phyloP scores from a whole-genome alignment of 495 filamentous ascomycete species.

The Neurospora cerealis region DNA sequence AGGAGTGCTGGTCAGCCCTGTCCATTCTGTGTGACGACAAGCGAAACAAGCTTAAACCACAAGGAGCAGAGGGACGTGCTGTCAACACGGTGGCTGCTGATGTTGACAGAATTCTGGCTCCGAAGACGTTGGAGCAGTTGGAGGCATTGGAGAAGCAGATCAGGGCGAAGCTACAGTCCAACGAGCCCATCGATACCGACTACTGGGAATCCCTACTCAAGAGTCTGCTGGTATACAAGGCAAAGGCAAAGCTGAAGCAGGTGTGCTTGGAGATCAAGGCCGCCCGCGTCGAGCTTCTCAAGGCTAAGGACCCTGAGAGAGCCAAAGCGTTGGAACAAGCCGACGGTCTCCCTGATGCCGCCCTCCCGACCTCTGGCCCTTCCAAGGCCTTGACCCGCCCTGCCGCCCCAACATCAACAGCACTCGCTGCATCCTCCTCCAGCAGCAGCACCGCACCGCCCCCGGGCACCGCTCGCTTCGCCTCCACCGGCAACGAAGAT shows the following conservation, averaged over 20 bases:
- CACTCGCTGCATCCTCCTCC: slow-evolving; percentile 6
- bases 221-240: slow-evolving; percentile 81
- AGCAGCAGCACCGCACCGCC: slow-evolving; percentile 36
- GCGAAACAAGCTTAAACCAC: slow-evolving; percentile 52
- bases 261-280: slow-evolving; percentile 72
- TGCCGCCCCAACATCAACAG: slow-evolving; percentile 19
- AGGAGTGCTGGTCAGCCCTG: slow-evolving; percentile 89
- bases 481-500: slow-evolving; percentile 66
- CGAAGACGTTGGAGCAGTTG: slow-evolving; percentile 82
- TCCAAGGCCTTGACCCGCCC: slow-evolving; percentile 15
- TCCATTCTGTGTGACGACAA: slow-evolving; percentile 75
- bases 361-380: slow-evolving; percentile 1
- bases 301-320: slow-evolving; percentile 59
- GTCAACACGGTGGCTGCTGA: slow-evolving; percentile 76
- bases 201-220: slow-evolving; percentile 93
- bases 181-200: slow-evolving; percentile 90
- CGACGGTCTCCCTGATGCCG: slow-evolving; percentile 13
- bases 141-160: slow-evolving; percentile 79
- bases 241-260: slow-evolving; percentile 73
- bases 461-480: slow-evolving; percentile 59
- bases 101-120: slow-evolving; percentile 74
- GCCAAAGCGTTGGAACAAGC: slow-evolving; percentile 43
- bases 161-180: slow-evolving; percentile 66
- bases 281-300: slow-evolving; percentile 56
- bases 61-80: slow-evolving; percentile 55